These are phyloP conservation scores for Xanthoconium stramineum DNA, from an alignment of 768 basidiomycete species.

Conservation along the genomic window DNA sequence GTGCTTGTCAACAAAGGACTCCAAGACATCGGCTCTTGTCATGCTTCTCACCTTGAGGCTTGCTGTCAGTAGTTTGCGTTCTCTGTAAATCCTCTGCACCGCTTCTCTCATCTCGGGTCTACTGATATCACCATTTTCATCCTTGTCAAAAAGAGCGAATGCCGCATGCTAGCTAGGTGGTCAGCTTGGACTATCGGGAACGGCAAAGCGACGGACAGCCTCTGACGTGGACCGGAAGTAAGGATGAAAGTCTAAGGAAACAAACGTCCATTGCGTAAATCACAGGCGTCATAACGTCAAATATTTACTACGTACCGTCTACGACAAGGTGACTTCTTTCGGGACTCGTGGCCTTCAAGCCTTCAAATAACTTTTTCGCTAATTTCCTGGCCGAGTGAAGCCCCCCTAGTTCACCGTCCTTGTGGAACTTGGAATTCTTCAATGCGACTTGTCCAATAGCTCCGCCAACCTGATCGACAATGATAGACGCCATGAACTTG, in stretches of 20 bases:
- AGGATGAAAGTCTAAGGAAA: slow-evolving; percentile 64
- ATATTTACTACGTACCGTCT: slow-evolving; percentile 44
- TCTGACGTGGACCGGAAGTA: slow-evolving; percentile 72
- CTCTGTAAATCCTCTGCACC: slow-evolving; percentile 75
- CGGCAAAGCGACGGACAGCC: slow-evolving; percentile 42
- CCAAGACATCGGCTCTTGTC: not conserved
- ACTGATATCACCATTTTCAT: slow-evolving; percentile 78
- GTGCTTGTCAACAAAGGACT: slow-evolving; percentile 1
- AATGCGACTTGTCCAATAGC: slow-evolving; percentile 70
- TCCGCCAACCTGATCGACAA: slow-evolving; percentile 64
- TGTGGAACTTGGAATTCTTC: slow-evolving; percentile 61
- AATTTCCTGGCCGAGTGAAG: slow-evolving; percentile 63
- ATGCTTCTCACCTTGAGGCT: slow-evolving; percentile 56
- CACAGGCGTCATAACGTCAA: not conserved
- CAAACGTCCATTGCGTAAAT: not conserved
- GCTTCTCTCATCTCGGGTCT: slow-evolving; percentile 81
- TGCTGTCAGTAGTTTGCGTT: slow-evolving; percentile 67
- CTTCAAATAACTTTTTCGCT: slow-evolving; percentile 64
- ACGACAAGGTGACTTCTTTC: slow-evolving; percentile 61
- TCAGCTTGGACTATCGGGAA: not conserved
- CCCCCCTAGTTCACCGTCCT: slow-evolving; percentile 49
- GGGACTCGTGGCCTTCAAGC: slow-evolving; percentile 57
- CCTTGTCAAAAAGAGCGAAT: slow-evolving; percentile 72
- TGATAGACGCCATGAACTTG: slow-evolving; percentile 58
- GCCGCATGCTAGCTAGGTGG: slow-evolving; percentile 51